A percentile compares a stretch with the other conserved stretches of the same genome.
These are phyloP conservation scores for Amesomyces nigricolor DNA, from an alignment of 2,329 filamentous ascomycete genomes.

Conservation along the genomic window DNA sequence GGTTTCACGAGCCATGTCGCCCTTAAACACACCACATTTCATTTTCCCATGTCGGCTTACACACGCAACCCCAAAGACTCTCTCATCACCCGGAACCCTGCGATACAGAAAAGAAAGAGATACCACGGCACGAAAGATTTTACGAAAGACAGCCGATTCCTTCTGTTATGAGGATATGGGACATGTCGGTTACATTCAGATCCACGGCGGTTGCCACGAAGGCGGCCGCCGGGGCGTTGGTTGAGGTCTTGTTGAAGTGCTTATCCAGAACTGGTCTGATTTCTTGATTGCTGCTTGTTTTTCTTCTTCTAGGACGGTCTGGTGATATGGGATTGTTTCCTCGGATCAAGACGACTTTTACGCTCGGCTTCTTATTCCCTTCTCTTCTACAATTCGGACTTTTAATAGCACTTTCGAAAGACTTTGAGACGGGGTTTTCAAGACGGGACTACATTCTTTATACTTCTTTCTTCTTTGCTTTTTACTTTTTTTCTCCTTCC, in stretches of 20 bases:
- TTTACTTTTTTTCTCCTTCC: constrained; percentile 2
- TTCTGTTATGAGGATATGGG: constrained; percentile 24
- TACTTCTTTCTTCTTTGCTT: background rate
- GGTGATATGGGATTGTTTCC: background rate
- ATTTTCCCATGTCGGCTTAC: constrained; percentile 10
- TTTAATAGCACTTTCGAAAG: constrained; percentile 9
- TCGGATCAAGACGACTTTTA: background rate
- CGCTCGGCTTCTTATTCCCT: constrained; percentile 15
- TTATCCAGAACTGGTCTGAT: background rate
- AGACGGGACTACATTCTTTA: background rate
- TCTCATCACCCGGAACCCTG: constrained; percentile 16
- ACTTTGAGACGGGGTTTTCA: background rate
- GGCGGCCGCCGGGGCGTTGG: constrained; percentile 13
- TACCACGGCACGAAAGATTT: constrained; percentile 21
- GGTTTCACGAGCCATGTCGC: constrained; percentile 9
- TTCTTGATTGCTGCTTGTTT: constrained; percentile 22
- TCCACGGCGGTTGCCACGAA: constrained; percentile 5
- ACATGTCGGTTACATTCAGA: constrained; percentile 18
- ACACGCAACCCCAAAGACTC: constrained; percentile 13
- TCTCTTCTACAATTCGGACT: constrained; percentile 11
- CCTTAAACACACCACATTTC: background rate
- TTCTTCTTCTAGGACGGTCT: constrained; percentile 16
- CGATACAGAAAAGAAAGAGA: constrained; percentile 22
- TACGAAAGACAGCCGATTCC: constrained; percentile 18
- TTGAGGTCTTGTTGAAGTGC: constrained; percentile 4